These are phyloP conservation scores for Aquanectria penicillioides DNA, from an alignment of 2,329 filamentous ascomycete species.

Conservation along the genomic window DNA sequence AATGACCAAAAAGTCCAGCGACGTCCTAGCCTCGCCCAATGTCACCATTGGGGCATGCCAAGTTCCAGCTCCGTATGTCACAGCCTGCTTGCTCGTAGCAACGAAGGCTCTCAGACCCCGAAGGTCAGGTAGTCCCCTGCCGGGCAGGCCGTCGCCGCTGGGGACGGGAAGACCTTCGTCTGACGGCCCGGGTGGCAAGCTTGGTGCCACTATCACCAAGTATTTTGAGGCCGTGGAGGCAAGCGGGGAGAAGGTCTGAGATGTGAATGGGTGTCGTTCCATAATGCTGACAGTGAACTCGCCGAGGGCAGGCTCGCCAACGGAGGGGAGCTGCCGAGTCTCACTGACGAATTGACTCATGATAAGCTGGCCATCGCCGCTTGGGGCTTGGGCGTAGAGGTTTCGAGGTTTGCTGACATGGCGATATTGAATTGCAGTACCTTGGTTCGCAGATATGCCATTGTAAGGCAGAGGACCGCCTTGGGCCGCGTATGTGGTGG, in stretches of 20 bases:
- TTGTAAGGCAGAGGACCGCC: constrained; percentile 52
- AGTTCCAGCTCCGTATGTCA: constrained; percentile 91
- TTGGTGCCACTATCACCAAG: constrained; percentile 90
- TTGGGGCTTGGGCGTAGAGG: constrained; percentile 74
- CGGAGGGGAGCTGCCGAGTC: constrained; percentile 42
- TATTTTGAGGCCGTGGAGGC: constrained; percentile 66
- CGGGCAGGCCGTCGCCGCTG: constrained; percentile 56
- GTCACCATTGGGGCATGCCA: constrained; percentile 98
- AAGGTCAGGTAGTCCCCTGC: constrained; percentile 78
- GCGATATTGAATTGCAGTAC: constrained; percentile 86
- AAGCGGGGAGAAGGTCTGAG: constrained; percentile 91
- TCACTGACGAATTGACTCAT: constrained; percentile 92
- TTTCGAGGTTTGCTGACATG: constrained; percentile 79
- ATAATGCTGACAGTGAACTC: constrained; percentile 75
- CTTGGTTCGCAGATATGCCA: constrained; percentile 80
- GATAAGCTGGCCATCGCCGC: constrained; percentile 63
- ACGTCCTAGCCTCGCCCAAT: constrained; percentile 66
- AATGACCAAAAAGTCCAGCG: constrained; percentile 87
- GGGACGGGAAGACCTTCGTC: constrained; percentile 44
- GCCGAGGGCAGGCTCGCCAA: constrained; percentile 19
- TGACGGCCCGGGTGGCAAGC: constrained; percentile 57
- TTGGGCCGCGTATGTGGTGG: constrained; percentile 56
- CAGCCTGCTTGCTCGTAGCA: constrained; percentile 80
- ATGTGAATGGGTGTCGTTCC: constrained; percentile 93
- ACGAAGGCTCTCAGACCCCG: constrained; percentile 78